phyloP scores from a whole-genome alignment of 2,329 filamentous ascomycete species.

The Ramularia collo-cygni region DNA sequence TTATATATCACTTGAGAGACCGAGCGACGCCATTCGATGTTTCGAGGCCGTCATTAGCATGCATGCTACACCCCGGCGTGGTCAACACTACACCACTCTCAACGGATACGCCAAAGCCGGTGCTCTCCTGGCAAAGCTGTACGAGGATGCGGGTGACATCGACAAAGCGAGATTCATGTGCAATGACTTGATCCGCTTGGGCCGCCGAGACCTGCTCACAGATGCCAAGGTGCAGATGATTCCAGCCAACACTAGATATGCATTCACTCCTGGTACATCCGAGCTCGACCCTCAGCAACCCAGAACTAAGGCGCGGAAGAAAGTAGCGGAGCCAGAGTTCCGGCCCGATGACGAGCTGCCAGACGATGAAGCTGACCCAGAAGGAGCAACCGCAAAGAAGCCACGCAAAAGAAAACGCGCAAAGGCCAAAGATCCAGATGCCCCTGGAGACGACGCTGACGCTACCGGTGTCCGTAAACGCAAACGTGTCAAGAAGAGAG shows the following conservation, averaged over 20 bases:
- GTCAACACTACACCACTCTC: constrained; percentile 3
- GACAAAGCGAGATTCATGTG: constrained; percentile 72
- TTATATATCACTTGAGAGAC: constrained; percentile 57
- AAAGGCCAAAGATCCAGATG: no score
- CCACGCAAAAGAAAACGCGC: no score
- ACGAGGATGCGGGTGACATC: constrained; percentile 62
- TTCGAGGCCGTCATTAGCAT: constrained; percentile 60
- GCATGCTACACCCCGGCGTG: background rate
- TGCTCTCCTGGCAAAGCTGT: constrained; percentile 64
- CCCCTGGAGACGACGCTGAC: background rate
- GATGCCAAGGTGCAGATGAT: constrained; percentile 18
- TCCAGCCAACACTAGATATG: constrained; percentile 4
- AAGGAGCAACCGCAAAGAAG: no score
- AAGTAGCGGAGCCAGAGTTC: background rate
- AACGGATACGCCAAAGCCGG: constrained; percentile 13
- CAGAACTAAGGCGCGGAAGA: background rate
- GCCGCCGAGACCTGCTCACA: constrained; percentile 26
- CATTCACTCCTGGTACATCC: background rate
- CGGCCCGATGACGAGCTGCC: background rate
- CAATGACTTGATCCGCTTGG: constrained; percentile 64
- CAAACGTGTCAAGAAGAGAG: constrained; percentile 8
- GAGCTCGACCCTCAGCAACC: background rate
- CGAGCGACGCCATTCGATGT: constrained; percentile 66
- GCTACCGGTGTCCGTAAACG: constrained; percentile 1
- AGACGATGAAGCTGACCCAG: no score